Evolutionary conservation across 805 yeast genomes (phyloP).

Genomic region (Lachancea mirantina): DNA sequence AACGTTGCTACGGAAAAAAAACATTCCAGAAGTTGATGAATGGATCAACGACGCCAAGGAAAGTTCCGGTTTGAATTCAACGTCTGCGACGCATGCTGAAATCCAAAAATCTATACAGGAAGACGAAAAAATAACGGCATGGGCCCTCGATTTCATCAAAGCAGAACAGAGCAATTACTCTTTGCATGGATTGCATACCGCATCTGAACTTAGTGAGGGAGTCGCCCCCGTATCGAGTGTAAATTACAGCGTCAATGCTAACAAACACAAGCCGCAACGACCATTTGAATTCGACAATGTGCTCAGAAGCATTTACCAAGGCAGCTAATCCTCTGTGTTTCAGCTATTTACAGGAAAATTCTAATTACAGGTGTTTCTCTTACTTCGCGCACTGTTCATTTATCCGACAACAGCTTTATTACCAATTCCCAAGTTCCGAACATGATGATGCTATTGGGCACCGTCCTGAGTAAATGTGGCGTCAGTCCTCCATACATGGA

Average conservation of each 20-base stretch:
- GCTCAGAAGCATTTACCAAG: constrained; percentile 41
- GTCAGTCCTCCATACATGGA: constrained; percentile 97
- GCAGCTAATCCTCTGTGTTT: constrained; percentile 15
- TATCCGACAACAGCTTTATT: constrained; percentile 45
- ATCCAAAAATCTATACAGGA: constrained; percentile 24
- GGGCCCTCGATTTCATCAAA: constrained; percentile 55
- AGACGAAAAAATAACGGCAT: constrained; percentile 62
- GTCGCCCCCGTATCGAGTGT: constrained; percentile 7
- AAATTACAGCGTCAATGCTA: constrained; percentile 13
- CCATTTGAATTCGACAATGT: constrained; percentile 35
- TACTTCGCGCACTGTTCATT: not conserved
- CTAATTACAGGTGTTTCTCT: not conserved
- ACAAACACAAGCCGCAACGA: constrained; percentile 17
- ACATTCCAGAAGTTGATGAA: constrained; percentile 80
- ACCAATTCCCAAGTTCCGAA: constrained; percentile 97
- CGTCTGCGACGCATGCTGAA: constrained; percentile 21
- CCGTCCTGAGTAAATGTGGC: constrained; percentile 93
- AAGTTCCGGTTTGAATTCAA: constrained; percentile 25
- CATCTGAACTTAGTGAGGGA: constrained; percentile 36
- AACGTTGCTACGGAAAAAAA: constrained; percentile 79
- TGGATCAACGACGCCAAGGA: constrained; percentile 58
- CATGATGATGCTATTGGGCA: constrained; percentile 97
- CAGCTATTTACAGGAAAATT: constrained; percentile 10
- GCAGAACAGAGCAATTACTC: constrained; percentile 48
- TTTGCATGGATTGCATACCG: constrained; percentile 53